Base-by-base conservation (phyloP, 805 yeast genomes). In the Komagataella ulmi region DNA sequence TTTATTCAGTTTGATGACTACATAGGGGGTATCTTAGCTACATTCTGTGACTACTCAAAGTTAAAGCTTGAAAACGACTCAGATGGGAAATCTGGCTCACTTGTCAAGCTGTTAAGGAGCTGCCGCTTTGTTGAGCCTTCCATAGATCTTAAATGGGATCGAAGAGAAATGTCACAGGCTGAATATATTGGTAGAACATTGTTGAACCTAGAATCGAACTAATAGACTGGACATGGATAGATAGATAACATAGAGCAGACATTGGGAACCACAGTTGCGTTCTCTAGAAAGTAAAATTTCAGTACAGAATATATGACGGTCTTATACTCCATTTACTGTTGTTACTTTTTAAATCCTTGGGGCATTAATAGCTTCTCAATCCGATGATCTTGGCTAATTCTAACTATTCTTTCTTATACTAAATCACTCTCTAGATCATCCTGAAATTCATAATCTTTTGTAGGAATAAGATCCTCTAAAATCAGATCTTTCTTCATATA, bases 401-500 rank as follows among this genome's bases (percentile, higher is more conserved):
- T 30, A 30, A 30, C 40, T 30, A 30, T 30, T 10, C n/a, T n/a
- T n/a, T n/a, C n/a, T 50, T 69, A 76, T 19, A 78, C 57, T 52
- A 79, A 55, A 58, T 77, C 81, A 6, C 59, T 53, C 12, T 68
- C 71, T 50, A 84, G 69, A 64, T 84, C 85, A 61, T 85, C 93
- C 43, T 66, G 40, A 30, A 76, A 8, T 60, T 66, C 24, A 63
- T 66, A 17, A 73, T 73, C 17, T 70, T 71, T 56, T 80, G 81
- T 74, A 19, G 91, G 89, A 47, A 80, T 54, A 55, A 85, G 69
- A 23, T 82, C 84, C 14, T 82, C 81, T 48, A 81, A 61, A 18
- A 70, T 71, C 57, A 88, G 72, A 2, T 71, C 74, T 63, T 86
- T 86, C 62, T 80, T 81, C 99, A 93, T 93, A 45, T 93, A 85